Conservation (phyloP, 352 stramenopile genomes). For the Globisporangium viniferum region DNA sequence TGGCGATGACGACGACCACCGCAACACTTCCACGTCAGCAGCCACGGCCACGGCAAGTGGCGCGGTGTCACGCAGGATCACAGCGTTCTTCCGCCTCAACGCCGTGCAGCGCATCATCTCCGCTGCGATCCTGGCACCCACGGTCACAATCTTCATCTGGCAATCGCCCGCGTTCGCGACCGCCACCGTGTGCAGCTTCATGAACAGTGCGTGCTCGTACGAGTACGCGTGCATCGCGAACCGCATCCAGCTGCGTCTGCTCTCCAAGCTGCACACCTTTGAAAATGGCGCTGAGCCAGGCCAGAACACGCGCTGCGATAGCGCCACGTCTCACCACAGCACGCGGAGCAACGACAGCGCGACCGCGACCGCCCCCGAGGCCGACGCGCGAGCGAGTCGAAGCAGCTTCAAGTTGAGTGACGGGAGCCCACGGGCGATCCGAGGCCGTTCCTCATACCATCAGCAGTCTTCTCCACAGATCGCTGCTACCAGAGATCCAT, state of each 20-base stretch:
- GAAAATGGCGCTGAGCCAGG: slow-evolving; percentile 12
- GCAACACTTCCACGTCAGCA: not conserved
- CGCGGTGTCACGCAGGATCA: not conserved
- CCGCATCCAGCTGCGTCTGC: slow-evolving; percentile 51
- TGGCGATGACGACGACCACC: not conserved
- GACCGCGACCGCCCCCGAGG: not conserved
- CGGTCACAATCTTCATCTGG: slow-evolving; percentile 75
- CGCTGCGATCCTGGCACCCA: slow-evolving; percentile 48
- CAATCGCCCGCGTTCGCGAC: slow-evolving; percentile 65
- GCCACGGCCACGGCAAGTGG: not conserved
- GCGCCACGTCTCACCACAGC: slow-evolving; percentile 29
- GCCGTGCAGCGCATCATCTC: slow-evolving; percentile 66
- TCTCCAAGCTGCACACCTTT: slow-evolving; percentile 30
- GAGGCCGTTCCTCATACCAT: slow-evolving; percentile 3
- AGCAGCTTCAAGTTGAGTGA: not conserved
- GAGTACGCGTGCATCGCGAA: slow-evolving; percentile 75
- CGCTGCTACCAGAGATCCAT: not conserved
- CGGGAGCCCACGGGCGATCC: not conserved
- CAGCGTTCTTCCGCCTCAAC: slow-evolving; percentile 34
- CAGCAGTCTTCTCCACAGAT: not conserved
- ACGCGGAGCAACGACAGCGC: slow-evolving; percentile 26
- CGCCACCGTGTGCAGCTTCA: slow-evolving; percentile 60
- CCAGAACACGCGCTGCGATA: slow-evolving; percentile 7
- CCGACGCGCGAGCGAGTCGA: slow-evolving; percentile 2
- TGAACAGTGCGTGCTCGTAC: slow-evolving; percentile 63